Evolutionary conservation across 768 basidiomycete species (phyloP), one percentile per base, ranked within the genome.

Genomic region (Phaeotremella fagi): DNA sequence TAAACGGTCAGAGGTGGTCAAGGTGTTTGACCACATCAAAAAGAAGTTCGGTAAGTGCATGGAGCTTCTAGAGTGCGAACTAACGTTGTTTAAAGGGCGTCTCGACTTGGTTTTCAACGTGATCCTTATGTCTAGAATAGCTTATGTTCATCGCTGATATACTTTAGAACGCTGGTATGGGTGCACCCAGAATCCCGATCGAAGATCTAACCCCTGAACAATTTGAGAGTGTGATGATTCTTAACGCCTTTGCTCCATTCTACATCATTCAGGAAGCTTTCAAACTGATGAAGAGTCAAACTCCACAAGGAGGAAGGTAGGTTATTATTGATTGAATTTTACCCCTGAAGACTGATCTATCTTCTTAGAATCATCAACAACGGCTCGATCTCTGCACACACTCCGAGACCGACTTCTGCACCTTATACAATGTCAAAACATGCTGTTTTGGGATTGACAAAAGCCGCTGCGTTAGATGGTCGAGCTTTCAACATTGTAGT

Each of bases 371-470:
- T 90, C 54, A 86, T 90, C 75, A 88, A 88, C 77, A 88, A 90
- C 60, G 88, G 87, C 22, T 64, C 61, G 33, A 66, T 73, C 26
- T 66, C 68, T 0, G 64, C 68, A 1, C 61, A 64, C 33, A 37
- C 59, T 0, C 71, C 71, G 14, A 55, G 71, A 37, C 61, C 63
- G 14, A 57, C 59, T 41, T 71, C 74, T 0, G 62, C 72, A 0
- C 61, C 87, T 0, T 90, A 90, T 68, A 84, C 85, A 0, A 77
- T 81, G 48, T 83, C 85, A 5, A 91, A 90, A 71, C 87, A 90
- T 63, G 88, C 85, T 2, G 82, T 90, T 37, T 66, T 76, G 0
- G 88, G 88, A 0, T 73, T 90, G 5, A 88, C 88, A 6, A 89
- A 86, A 73, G 80, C 79, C 41, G 85, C 83, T 4, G 78, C 82